Base-by-base conservation (phyloP, 768 basidiomycete genomes). In the Lyophyllum semitale region DNA sequence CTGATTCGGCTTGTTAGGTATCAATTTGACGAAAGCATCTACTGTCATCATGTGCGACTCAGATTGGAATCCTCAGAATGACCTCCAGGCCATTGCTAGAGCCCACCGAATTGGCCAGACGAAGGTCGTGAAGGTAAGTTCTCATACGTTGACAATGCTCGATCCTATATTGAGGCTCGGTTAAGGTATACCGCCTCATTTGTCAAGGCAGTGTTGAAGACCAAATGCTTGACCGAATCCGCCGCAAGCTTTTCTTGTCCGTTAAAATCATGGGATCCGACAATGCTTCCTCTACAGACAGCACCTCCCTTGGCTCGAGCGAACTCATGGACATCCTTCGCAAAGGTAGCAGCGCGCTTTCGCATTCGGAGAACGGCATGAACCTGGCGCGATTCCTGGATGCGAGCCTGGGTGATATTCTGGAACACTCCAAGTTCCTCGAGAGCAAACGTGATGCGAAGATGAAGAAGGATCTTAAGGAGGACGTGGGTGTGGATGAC, bases 61-160 rank as follows among this genome's bases (percentile, higher is more conserved):
- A 0, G 83, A 84, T 43, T 84, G 84, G 83, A 84, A 84, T 66
- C 84, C 84, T 15, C 82, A 91, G 68, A 92, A 90, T 66, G 91
- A 93, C 66, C 71, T 93, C 6, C 91, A 93, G 70, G 91, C 91
- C 0, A 91, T 93, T 68, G 91, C 91, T 22, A 79, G 91, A 38
- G 91, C 91, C 0, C 91, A 93, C 67, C 82, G 91, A 9, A 88
- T 90, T 51, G 89, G 89, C 6, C 89, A 91, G 66, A 88, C 81
- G 48, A 88, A 88, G 63, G 73, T 73, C 23, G 89, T 91, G 56
- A 82, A 87, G 67, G 83, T 84, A 62, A 23, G 63, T 18, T 11
- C 5, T 26, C 32, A 20, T 8, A 29, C 4, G n/a, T 32, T 42
- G 30, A 29, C n/a, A 9, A 35, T 18, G n/a, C 3, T 32, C 8